Base-by-base conservation (phyloP, 2,329 filamentous ascomycete genomes). In the Neofusicoccum sp. region DNA sequence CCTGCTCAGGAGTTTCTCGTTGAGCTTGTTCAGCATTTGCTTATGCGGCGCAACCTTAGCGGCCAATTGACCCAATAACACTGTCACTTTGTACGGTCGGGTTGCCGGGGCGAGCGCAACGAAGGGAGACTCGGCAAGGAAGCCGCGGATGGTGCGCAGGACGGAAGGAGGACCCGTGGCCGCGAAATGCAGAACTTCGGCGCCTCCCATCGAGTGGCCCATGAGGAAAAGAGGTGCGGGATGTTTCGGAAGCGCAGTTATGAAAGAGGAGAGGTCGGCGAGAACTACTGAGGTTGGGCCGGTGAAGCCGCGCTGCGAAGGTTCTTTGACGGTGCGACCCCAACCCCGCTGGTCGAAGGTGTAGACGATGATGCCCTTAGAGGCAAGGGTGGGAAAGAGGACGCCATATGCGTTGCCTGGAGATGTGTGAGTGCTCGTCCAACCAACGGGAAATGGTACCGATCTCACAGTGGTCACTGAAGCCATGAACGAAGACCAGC, bases 131-230 rank as follows among this genome's bases (percentile, higher is more conserved):
- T 92, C 89, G 12, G 89, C 80, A 36, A 96, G 70, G 79, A 89
- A 91, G 24, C 92, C 92, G 47, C 86, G 81, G 49, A 96, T 82
- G 61, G 82, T 78, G 36, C 77, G 72, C 43, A 85, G 80, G 11
- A 90, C 72, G 14, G 84, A 81, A 44, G 66, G 65, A 4, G 77
- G 80, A 20, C 76, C 79, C 45, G 70, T 70, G 31, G 75, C 74
- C 63, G 77, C 78, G 66, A 85, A 87, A 44, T 84, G 86, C 7
- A 96, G 78, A 5, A 87, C 84, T 75, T 96, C 84, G 26, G 86
- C 90, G 62, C 93, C 93, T 65, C 93, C 93, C 91, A 96, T 96
- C 24, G 88, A 92, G 75, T 96, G 91, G 58, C 93, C 93, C 79
- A 95, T 86, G 20, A 97, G 82, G 76, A 96, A 97, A 14, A 96